Base-by-base conservation (phyloP, 768 basidiomycete genomes). In the Collybia mongolica region DNA sequence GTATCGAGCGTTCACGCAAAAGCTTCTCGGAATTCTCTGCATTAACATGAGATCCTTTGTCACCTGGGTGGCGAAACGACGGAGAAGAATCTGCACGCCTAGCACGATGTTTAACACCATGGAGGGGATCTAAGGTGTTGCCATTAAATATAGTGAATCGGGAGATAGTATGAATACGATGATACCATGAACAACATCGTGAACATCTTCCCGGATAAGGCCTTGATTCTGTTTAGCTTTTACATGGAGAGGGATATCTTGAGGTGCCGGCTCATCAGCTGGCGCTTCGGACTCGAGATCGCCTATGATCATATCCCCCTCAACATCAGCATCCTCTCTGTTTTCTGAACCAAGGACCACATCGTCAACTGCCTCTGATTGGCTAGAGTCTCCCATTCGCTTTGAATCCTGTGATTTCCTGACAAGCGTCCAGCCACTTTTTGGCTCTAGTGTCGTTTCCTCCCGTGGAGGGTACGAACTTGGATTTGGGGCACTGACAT, bases 391-490 rank as follows among this genome's bases (percentile, higher is more conserved):
- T 3, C 32, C 32, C 57, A 46, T 60, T 62, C 18, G 44, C 50
- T 44, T 61, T 58, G 47, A 58, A 41, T 64, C 61, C 41, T 62
- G 64, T 11, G 65, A 65, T 52, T 70, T 75, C 51, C 73, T 68
- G 52, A 93, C 84, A 58, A 91, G 84, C 15, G 89, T 91, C 90
- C 90, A 93, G 39, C 84, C 85, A 62, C 78, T 76, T 65, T 82
- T 82, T 45, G 75, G 70, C 17, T 72, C 62, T 47, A 66, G 71
- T 20, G 53, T 45, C 23, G 59, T 53, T 1, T 65, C 64, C 44
- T 81, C 80, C 57, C 74, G 80, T 26, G 83, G 76, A 18, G 86
- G 83, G 66, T 90, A 90, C 14, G 89, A 90, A 52, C 84, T 81
- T 22, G 86, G 82, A 65, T 83, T 82, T 19, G 89, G 90, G 2